Conservation (phyloP, 2,329 filamentous ascomycete genomes). For the Sclerotinia subarctica region DNA sequence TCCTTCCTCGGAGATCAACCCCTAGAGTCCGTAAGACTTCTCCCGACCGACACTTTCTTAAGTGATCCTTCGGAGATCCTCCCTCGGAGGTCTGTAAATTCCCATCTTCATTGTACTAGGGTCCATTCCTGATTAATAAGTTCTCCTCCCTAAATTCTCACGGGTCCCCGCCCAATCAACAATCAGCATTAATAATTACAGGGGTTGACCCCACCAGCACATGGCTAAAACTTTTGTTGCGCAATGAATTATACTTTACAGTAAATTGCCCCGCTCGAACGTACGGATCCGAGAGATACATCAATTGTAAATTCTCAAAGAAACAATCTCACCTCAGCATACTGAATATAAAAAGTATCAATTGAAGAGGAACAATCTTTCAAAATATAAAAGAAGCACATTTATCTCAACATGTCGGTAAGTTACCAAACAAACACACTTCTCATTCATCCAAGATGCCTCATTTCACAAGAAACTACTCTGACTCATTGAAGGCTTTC, state of each 20-base stretch:
- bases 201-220: conserved; percentile 6
- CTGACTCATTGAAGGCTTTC: conserved; percentile 50
- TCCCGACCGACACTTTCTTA: not conserved
- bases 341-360: not conserved
- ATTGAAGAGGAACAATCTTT: not conserved
- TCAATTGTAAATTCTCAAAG: not conserved
- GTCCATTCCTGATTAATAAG: not conserved
- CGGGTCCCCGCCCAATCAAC: conserved; percentile 4
- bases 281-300: not conserved
- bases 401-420: conserved; percentile 11
- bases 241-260: not conserved
- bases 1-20: conserved; percentile 8
- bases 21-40: not conserved
- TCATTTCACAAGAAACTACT: conserved; percentile 16
- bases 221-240: conserved; percentile 14
- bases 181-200: conserved; percentile 1
- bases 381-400: conserved; percentile 2
- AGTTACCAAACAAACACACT: conserved; percentile 10
- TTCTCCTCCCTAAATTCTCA: not conserved
- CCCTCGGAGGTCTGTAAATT: not conserved
- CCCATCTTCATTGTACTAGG: not conserved
- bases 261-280: conserved; percentile 12
- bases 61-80: conserved; percentile 6
- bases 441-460: conserved; percentile 7
- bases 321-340: conserved; percentile 17